These are phyloP conservation scores for Strobilomyces confusus DNA, from an alignment of 768 basidiomycete species.

Conservation along the genomic window DNA sequence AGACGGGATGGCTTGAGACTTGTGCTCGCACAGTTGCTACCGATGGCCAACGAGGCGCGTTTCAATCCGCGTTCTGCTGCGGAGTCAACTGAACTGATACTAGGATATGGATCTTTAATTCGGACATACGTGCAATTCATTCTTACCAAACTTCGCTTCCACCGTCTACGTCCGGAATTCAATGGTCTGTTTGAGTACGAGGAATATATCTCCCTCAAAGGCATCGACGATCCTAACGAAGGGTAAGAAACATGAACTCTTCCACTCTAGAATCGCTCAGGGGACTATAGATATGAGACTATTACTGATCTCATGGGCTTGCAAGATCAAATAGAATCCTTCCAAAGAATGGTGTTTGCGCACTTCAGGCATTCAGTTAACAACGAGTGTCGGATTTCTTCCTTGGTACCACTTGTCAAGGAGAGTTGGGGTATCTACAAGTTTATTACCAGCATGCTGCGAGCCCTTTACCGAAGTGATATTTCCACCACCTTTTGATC, in stretches of 20 bases:
- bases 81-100: conserved; percentile 3
- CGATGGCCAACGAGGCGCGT: conserved; percentile 71
- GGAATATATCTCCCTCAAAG: conserved; percentile 95
- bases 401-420: conserved; percentile 95
- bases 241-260: conserved; percentile 55
- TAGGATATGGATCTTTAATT: conserved; percentile 91
- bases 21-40: conserved; percentile 84
- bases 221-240: conserved; percentile 98
- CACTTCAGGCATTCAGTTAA: conserved; percentile 89
- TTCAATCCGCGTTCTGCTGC: background rate
- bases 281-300: conserved; percentile 77
- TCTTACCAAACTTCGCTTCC: conserved; percentile 92
- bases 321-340: conserved; percentile 98
- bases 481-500: conserved; percentile 21
- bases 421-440: conserved; percentile 99
- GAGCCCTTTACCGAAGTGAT: conserved; percentile 91
- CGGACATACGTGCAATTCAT: conserved; percentile 96
- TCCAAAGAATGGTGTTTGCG: conserved; percentile 96
- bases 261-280: conserved; percentile 9
- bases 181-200: conserved; percentile 99
- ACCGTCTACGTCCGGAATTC: conserved; percentile 93
- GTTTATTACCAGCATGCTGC: conserved; percentile 98
- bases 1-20: conserved; percentile 97
- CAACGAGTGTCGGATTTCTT: conserved; percentile 96
- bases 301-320: conserved; percentile 96